Percentiles rank a stretch among this genome's conserved stretches.
These are phyloP conservation scores for Vitis hybrid DNA, from an alignment of 177 flowering plant genomes.

Conservation along the genomic window DNA sequence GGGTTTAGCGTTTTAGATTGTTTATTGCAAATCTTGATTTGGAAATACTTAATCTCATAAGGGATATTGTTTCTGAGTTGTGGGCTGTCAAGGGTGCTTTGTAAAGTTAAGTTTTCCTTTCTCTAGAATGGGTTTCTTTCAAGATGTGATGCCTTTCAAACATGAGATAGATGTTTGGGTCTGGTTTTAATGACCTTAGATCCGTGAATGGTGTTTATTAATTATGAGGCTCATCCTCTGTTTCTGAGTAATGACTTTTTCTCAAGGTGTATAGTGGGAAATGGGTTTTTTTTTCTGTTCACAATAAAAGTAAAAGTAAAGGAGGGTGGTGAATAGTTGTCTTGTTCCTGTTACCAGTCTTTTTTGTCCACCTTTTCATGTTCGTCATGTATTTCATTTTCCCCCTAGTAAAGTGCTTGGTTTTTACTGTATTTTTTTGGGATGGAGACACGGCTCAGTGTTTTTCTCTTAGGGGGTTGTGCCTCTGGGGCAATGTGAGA, in stretches of 20 bases:
- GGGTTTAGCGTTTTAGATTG: background rate
- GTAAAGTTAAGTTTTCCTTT: background rate
- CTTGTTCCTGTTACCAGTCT: constrained; percentile 7
- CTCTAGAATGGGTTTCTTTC: background rate
- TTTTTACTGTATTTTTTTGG: constrained; percentile 2
- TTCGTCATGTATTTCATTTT: constrained; percentile 12
- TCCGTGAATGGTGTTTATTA: constrained; percentile 9
- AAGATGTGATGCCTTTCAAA: background rate
- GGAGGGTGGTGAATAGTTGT: background rate
- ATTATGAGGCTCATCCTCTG: background rate
- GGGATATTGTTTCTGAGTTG: background rate
- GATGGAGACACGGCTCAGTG: constrained; percentile 10
- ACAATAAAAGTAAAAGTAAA: constrained; percentile 5
- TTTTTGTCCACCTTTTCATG: constrained; percentile 18
- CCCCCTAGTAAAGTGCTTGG: constrained; percentile 6
- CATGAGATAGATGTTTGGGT: background rate
- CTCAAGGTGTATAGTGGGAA: background rate
- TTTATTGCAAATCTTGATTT: background rate
- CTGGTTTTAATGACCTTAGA: constrained; percentile 8
- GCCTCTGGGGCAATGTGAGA: constrained; percentile 13
- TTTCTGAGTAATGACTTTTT: background rate
- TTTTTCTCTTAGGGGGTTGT: constrained; percentile 15
- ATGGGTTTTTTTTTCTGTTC: background rate
- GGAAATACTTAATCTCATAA: background rate
- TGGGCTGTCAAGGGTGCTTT: background rate